Conservation (phyloP, 805 yeast species). For the Kodamaea hsintzibuensis region DNA sequence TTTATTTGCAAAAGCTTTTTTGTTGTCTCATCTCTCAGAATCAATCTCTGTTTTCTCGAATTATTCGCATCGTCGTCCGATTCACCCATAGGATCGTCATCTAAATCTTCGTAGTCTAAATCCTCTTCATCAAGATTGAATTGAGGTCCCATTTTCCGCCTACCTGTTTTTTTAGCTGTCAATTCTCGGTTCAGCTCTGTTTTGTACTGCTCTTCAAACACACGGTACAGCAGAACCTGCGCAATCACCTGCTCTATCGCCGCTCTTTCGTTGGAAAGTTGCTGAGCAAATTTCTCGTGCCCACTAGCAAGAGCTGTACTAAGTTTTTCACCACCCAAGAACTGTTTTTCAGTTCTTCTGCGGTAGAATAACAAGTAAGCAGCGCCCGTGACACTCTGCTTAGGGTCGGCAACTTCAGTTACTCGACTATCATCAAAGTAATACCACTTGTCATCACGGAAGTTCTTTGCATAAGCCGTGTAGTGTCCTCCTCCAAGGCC, state of each 20-base stretch:
- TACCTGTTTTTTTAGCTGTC: neutral
- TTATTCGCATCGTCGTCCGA: conserved; percentile 19
- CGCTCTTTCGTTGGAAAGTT: conserved; percentile 13
- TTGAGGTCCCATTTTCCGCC: conserved; percentile 11
- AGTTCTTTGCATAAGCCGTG: conserved; percentile 84
- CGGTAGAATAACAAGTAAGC: conserved; percentile 88
- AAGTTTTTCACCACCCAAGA: conserved; percentile 51
- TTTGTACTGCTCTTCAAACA: conserved; percentile 7
- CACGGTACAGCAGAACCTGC: conserved; percentile 16
- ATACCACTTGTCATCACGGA: conserved; percentile 78
- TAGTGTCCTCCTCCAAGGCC: conserved; percentile 98
- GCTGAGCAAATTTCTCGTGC: conserved; percentile 24
- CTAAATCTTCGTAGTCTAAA: conserved; percentile 13
- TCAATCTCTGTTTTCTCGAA: conserved; percentile 26
- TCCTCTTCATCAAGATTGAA: conserved; percentile 15
- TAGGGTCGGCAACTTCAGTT: conserved; percentile 53
- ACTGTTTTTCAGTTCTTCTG: conserved; percentile 43
- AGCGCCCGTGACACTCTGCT: conserved; percentile 64
- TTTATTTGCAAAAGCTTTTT: conserved; percentile 26
- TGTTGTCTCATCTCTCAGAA: conserved; percentile 23
- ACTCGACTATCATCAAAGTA: conserved; percentile 88
- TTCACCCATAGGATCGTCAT: conserved; percentile 4
- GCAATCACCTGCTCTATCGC: conserved; percentile 15
- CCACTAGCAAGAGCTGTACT: conserved; percentile 43
- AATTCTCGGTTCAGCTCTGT: conserved; percentile 4